Evolutionary conservation across 1,284 basidiomycete species (phyloP).

Genomic region (Flammula alnicola): DNA sequence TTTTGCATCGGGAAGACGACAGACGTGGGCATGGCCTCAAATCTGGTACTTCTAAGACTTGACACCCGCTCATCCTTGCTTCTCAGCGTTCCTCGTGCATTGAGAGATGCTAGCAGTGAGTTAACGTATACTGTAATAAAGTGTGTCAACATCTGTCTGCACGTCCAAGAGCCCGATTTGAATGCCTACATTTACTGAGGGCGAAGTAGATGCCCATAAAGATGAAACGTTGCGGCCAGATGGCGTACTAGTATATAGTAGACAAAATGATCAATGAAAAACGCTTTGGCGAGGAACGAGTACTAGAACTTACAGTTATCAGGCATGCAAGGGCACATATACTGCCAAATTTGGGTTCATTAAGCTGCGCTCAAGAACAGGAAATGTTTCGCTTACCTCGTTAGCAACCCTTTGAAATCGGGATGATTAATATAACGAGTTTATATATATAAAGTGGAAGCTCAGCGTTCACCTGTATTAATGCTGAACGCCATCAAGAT

Average conservation of each 20-base stretch:
- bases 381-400: slow-evolving; percentile 8
- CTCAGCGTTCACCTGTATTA: too few species aligned
- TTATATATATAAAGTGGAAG: too few species aligned
- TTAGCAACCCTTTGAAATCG: slow-evolving; percentile 16
- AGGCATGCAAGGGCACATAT: slow-evolving; percentile 18
- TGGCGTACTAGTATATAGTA: slow-evolving; percentile 29
- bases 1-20: slow-evolving; percentile 1
- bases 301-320: slow-evolving; percentile 7
- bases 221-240: slow-evolving; percentile 38
- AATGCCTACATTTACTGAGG: slow-evolving; percentile 34
- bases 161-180: background rate
- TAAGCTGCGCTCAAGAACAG: background rate
- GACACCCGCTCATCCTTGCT: background rate
- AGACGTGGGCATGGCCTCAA: slow-evolving; percentile 2
- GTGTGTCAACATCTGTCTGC: background rate
- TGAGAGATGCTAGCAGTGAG: slow-evolving; percentile 34
- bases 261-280: background rate
- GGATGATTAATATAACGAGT: too few species aligned
- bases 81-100: slow-evolving; percentile 29
- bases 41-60: slow-evolving; percentile 1
- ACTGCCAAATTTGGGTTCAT: background rate
- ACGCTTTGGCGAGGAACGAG: background rate
- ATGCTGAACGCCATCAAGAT: slow-evolving; percentile 18
- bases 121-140: slow-evolving; percentile 34
- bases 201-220: slow-evolving; percentile 38